Evolutionary conservation across 352 stramenopile species (phyloP).

Genomic region (Aphanomyces invadans): DNA sequence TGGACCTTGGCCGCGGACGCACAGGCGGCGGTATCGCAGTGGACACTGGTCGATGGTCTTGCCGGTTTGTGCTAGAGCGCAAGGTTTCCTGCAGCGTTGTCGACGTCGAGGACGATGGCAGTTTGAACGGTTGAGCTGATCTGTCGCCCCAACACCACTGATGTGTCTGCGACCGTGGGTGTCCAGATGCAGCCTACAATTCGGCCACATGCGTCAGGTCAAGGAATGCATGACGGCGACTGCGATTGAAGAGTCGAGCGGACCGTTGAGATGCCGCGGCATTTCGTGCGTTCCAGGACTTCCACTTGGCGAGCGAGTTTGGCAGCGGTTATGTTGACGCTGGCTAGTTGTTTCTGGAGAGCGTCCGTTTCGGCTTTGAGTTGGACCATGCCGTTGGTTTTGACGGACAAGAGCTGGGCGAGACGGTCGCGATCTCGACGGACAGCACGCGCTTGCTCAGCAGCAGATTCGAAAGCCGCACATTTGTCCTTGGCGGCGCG

Average conservation of each 20-base stretch:
- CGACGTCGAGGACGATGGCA: too few species aligned
- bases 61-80: too few species aligned
- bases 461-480: background rate
- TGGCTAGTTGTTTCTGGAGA: background rate
- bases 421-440: slow-evolving; percentile 12
- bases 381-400: background rate
- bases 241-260: background rate
- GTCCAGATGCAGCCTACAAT: too few species aligned
- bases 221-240: too few species aligned
- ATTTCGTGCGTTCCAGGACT: background rate
- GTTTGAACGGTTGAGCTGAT: too few species aligned
- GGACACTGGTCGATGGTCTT: background rate
- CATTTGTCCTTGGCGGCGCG: slow-evolving; percentile 4
- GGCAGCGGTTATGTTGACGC: background rate
- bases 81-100: too few species aligned
- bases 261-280: background rate
- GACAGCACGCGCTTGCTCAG: background rate
- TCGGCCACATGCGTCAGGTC: too few species aligned
- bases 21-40: background rate
- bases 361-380: background rate
- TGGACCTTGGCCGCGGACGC: background rate
- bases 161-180: too few species aligned
- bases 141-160: too few species aligned
- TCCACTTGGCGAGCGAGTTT: slow-evolving; percentile 3
- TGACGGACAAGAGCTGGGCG: background rate